These are phyloP conservation scores for Xerocomellus chrysenteron DNA, from an alignment of 768 basidiomycete genomes.

Conservation along the genomic window DNA sequence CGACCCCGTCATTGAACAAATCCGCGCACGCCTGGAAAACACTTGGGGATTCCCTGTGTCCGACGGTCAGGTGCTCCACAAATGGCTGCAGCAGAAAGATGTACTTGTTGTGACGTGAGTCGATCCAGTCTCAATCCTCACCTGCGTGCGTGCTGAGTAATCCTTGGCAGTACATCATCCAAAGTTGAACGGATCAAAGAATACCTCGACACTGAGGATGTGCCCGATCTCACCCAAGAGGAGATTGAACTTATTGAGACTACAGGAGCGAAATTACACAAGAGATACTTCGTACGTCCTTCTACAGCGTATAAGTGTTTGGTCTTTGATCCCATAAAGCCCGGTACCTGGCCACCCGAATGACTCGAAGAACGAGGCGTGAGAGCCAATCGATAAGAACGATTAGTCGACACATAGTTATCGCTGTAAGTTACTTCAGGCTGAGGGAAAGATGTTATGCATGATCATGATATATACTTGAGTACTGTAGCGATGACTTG, in stretches of 20 bases:
- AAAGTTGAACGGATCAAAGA: slow-evolving; percentile 34
- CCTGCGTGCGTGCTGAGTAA: not conserved
- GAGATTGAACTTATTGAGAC: slow-evolving; percentile 27
- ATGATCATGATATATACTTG: too few species aligned
- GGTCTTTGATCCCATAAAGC: slow-evolving; percentile 13
- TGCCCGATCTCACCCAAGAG: slow-evolving; percentile 28
- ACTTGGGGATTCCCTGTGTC: slow-evolving; percentile 29
- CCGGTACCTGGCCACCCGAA: slow-evolving; percentile 21
- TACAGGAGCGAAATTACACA: slow-evolving; percentile 24
- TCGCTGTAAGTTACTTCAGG: not conserved
- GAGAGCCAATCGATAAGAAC: not conserved
- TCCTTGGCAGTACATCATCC: slow-evolving; percentile 30
- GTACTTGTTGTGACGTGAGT: slow-evolving; percentile 34
- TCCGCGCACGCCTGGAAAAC: slow-evolving; percentile 30
- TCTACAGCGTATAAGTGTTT: not conserved
- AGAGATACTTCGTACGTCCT: slow-evolving; percentile 28
- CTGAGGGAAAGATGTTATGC: not conserved
- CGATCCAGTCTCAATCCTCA: not conserved
- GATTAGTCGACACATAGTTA: not conserved
- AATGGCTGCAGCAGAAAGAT: slow-evolving; percentile 31
- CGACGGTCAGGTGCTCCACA: slow-evolving; percentile 29
- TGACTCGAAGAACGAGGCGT: not conserved
- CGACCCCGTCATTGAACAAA: slow-evolving; percentile 36
- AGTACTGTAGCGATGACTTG: too few species aligned
- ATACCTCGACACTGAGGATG: slow-evolving; percentile 30